Percentiles rank a stretch among this genome's conserved stretches.
phyloP scores from a whole-genome alignment of 2,329 filamentous ascomycete species.

The Ceratocystis eucalypticola region DNA sequence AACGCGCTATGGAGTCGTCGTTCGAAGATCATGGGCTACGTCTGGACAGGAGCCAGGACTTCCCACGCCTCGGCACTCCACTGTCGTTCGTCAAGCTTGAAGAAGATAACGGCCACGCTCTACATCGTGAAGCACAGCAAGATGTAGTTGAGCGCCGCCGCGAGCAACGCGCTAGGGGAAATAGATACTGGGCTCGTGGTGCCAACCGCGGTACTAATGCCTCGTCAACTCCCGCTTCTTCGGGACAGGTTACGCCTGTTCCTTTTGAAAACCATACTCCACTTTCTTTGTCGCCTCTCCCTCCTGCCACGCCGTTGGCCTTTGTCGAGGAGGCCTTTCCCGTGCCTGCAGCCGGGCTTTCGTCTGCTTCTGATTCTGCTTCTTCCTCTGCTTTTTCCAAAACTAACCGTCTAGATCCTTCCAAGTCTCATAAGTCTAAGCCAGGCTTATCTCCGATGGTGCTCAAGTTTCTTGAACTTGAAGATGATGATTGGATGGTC shows the following conservation, averaged over 20 bases:
- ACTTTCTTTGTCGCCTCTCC: background rate
- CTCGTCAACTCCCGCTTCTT: background rate
- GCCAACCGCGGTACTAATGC: background rate
- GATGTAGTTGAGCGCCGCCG: slow-evolving; percentile 3
- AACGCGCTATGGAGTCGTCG: slow-evolving; percentile 8
- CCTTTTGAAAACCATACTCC: background rate
- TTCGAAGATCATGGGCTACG: slow-evolving; percentile 7
- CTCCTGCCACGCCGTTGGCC: background rate
- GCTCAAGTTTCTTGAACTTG: background rate
- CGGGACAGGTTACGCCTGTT: background rate
- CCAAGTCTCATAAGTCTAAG: no score
- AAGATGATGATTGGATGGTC: slow-evolving; percentile 4
- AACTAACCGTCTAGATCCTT: background rate
- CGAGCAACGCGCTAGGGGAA: background rate
- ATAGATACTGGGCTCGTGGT: slow-evolving; percentile 8
- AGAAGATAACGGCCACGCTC: slow-evolving; percentile 5
- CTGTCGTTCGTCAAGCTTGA: background rate
- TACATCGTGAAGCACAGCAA: slow-evolving; percentile 1
- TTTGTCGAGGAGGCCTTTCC: background rate
- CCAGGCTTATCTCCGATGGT: background rate
- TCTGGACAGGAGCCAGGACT: slow-evolving; percentile 4
- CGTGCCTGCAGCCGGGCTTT: background rate
- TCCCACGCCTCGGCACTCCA: slow-evolving; percentile 3
- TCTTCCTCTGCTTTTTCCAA: background rate
- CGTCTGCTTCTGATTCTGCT: background rate